phyloP scores from a whole-genome alignment of 2,329 filamentous ascomycete genomes.

The Fonsecaea pedrosoi region DNA sequence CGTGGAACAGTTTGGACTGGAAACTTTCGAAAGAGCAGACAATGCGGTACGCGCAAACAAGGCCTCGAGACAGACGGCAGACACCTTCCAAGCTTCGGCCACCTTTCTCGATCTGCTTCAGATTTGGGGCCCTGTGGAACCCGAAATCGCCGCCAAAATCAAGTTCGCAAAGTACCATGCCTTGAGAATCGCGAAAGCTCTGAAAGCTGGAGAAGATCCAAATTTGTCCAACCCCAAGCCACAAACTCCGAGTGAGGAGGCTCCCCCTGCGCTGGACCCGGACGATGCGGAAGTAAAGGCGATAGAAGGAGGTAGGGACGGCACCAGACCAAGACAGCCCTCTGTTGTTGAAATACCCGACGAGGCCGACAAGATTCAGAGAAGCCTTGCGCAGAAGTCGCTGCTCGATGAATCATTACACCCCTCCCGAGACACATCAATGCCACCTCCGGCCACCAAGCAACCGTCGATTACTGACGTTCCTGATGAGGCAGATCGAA shows the following conservation, averaged over 20 bases:
- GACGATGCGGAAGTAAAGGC: slow-evolving; percentile 70
- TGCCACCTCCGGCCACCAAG: slow-evolving; percentile 42
- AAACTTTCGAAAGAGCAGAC: slow-evolving; percentile 85
- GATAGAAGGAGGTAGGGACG: slow-evolving; percentile 49
- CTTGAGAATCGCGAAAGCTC: slow-evolving; percentile 83
- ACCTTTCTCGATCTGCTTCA: slow-evolving; percentile 89
- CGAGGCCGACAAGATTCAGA: slow-evolving; percentile 58
- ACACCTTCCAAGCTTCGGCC: slow-evolving; percentile 89
- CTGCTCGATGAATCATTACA: slow-evolving; percentile 59
- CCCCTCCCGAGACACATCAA: slow-evolving; percentile 54
- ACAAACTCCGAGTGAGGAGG: slow-evolving; percentile 56
- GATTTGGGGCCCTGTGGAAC: slow-evolving; percentile 79
- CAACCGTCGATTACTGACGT: slow-evolving; percentile 67
- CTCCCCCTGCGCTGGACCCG: slow-evolving; percentile 61
- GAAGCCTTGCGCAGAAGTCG: slow-evolving; percentile 54
- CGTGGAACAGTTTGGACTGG: slow-evolving; percentile 89
- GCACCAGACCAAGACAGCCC: slow-evolving; percentile 58
- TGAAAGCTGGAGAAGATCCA: slow-evolving; percentile 89
- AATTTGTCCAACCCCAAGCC: slow-evolving; percentile 84
- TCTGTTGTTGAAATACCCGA: slow-evolving; percentile 68
- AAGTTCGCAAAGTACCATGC: slow-evolving; percentile 98
- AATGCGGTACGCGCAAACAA: slow-evolving; percentile 81
- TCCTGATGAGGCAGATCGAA: slow-evolving; percentile 62
- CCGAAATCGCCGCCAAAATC: slow-evolving; percentile 81
- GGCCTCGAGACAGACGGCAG: slow-evolving; percentile 87